Evolutionary conservation across 495 filamentous ascomycete species (phyloP), one percentile per base, ranked within the genome.

Genomic region (Penicillium paradoxum): DNA sequence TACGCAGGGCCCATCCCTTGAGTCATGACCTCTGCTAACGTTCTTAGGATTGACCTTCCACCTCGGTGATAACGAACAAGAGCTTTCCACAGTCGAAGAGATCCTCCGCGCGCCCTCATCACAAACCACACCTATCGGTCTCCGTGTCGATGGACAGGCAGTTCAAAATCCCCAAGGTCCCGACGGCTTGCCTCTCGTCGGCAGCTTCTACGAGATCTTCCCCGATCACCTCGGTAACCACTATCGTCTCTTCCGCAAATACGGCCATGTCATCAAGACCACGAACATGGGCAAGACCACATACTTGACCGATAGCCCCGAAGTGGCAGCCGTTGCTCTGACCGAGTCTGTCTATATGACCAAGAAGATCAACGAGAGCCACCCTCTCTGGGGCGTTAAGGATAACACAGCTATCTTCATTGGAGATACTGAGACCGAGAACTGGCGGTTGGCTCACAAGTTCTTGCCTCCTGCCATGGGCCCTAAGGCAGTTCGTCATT

Each of bases 201-300:
- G 80, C 17, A 76, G 63, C 60, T 77, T 68, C 66, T 79, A 74
- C 54, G 79, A 82, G 55, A 64, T 83, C 45, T 84, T 70, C 59
- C 79, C 81, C 1, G 81, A 84, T 59, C 78, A 78, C 52, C 65
- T 83, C 0, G 81, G 81, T 10, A 84, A 84, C 64, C 72, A 83
- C 59, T 60, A 79, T n/a, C 71, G 80, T 0, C 71, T 83, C 0
- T 83, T 82, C 57, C 59, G 62, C 19, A 68, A 70, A 44, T 83
- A 82, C 57, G 81, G 81, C 6, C 69, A 67, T 5, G 54, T 83
- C 36, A 73, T 82, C 64, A 78, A 81, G 55, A 81, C 79, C 1
- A 76, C 59, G 43, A 79, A 77, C 60, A 73, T 82, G 68, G 81
- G 81, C 14, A 71, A 57, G n/a, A 73, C 67, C 0, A 71, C 56